Conservation (phyloP, 192 early-diverging fungal species). For the Pilaira anomala region DNA sequence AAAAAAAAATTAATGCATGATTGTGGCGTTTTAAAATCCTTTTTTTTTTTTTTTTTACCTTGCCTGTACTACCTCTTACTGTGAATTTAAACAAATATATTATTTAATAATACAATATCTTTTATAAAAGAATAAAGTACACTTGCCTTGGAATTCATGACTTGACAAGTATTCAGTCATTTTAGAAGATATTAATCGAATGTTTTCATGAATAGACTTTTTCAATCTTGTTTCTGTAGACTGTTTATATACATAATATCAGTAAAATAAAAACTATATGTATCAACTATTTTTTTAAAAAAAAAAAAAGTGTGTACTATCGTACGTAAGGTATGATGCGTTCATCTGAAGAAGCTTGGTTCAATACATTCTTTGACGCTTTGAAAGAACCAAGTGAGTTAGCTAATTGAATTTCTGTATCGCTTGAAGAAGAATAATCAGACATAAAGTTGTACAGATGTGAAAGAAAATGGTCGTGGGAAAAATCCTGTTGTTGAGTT, state of each 20-base stretch:
- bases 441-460: too few species aligned
- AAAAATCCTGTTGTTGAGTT: too few species aligned
- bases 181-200: background rate
- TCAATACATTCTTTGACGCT: too few species aligned
- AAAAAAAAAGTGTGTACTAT: too few species aligned
- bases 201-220: background rate
- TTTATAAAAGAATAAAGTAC: background rate
- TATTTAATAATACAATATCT: background rate
- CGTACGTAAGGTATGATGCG: too few species aligned
- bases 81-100: background rate
- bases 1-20: background rate
- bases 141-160: background rate
- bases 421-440: too few species aligned
- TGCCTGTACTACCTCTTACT: constrained; percentile 1
- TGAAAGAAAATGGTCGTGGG: too few species aligned
- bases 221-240: background rate
- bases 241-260: background rate
- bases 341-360: too few species aligned
- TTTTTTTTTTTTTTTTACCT: background rate
- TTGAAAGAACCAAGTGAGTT: too few species aligned
- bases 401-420: too few species aligned
- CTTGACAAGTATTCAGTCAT: background rate
- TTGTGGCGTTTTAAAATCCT: background rate
- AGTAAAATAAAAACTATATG: too few species aligned
- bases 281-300: too few species aligned